Conservation (phyloP, 306 rosid genomes). For the Quercus suber region DNA sequence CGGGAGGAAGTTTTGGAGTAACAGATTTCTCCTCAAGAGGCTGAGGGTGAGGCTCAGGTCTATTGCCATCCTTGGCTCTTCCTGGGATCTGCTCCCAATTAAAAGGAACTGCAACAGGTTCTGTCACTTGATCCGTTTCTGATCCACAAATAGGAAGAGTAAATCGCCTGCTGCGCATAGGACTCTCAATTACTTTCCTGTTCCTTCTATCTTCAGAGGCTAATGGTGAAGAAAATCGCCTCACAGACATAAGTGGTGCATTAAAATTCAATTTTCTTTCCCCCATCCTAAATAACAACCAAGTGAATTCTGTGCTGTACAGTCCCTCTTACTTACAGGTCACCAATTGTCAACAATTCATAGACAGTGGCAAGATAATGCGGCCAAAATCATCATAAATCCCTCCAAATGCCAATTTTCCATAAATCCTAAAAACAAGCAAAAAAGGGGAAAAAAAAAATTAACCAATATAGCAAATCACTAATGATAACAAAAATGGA, state of each 20-base stretch:
- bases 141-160: conserved; percentile 41
- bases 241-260: conserved; percentile 85
- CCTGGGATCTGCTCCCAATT: conserved; percentile 94
- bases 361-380: not conserved
- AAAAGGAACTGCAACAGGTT: conserved; percentile 86
- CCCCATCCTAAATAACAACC: conserved; percentile 45
- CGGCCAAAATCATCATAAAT: conserved; percentile 4
- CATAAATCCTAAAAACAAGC: conserved; percentile 24
- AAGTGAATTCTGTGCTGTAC: conserved; percentile 2
- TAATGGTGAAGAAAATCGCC: conserved; percentile 60
- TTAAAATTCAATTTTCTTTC: conserved; percentile 74
- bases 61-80: conserved; percentile 49
- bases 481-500: not conserved
- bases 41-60: conserved; percentile 36
- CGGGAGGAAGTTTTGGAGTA: conserved; percentile 65
- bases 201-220: conserved; percentile 37
- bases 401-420: conserved; percentile 19
- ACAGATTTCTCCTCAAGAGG: conserved; percentile 27
- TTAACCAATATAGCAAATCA: no score
- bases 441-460: not conserved
- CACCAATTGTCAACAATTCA: conserved; percentile 15
- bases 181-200: conserved; percentile 41
- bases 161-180: conserved; percentile 25
- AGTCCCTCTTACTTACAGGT: conserved; percentile 23
- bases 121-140: conserved; percentile 55